Percentiles rank a stretch among this genome's conserved stretches.
Evolutionary conservation across 148 eudicot genomes (phyloP).

Genomic region (Pouteria glomerata): DNA sequence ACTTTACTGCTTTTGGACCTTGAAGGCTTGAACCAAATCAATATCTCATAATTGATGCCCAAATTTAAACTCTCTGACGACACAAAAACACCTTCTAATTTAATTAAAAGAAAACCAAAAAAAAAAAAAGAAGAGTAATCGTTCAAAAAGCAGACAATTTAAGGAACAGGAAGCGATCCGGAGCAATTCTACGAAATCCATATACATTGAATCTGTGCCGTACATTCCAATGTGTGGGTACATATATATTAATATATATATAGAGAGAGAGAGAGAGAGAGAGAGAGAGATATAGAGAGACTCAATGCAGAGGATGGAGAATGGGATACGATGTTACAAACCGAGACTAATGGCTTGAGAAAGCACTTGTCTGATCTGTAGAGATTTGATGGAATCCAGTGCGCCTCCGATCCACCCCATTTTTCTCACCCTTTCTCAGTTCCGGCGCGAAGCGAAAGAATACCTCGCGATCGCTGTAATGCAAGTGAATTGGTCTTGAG

Average conservation of each 20-base stretch:
- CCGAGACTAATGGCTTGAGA: constrained; percentile 51
- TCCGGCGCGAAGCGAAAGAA: too few species aligned
- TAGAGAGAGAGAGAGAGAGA: constrained; percentile 6
- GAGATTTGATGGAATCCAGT: constrained; percentile 47
- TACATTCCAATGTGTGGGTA: not conserved
- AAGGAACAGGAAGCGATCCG: not conserved
- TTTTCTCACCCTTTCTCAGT: constrained; percentile 12
- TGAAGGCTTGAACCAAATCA: too few species aligned
- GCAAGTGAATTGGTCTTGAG: too few species aligned
- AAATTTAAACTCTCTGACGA: not conserved
- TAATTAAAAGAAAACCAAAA: not conserved
- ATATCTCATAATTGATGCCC: not conserved
- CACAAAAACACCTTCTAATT: not conserved
- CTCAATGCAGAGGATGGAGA: not conserved
- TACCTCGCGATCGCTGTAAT: too few species aligned
- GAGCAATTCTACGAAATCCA: not conserved
- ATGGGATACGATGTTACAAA: constrained; percentile 5
- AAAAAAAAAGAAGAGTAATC: too few species aligned
- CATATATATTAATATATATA: too few species aligned
- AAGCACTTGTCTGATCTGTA: constrained; percentile 48
- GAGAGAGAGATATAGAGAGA: not conserved
- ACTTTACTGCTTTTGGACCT: too few species aligned
- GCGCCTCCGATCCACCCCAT: constrained; percentile 56
- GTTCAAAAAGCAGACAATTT: too few species aligned
- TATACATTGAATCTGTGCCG: not conserved